phyloP scores from a whole-genome alignment of 495 filamentous ascomycete genomes.

The Penicillium parvum region DNA sequence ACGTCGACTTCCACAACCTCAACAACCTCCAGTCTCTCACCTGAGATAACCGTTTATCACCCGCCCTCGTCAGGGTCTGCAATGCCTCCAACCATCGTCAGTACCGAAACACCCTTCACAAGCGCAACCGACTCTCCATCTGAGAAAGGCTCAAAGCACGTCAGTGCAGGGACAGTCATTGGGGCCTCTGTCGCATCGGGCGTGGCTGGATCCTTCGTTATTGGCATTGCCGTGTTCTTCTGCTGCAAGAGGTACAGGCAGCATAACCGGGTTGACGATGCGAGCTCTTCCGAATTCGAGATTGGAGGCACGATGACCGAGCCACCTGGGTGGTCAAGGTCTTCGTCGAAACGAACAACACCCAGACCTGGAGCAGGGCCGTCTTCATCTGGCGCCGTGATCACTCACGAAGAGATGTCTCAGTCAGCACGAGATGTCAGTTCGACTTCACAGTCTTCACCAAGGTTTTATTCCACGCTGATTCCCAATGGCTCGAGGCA shows the following conservation, averaged over 20 bases:
- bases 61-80: conserved; percentile 1
- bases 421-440: conserved; percentile 8
- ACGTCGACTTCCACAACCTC: conserved; percentile 4
- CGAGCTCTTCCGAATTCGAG: conserved; percentile 34
- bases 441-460: conserved; percentile 16
- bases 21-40: background rate
- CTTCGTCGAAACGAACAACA: conserved; percentile 15
- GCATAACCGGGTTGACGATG: conserved; percentile 11
- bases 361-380: conserved; percentile 14
- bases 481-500: background rate
- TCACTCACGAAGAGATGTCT: conserved; percentile 7
- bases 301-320: conserved; percentile 43
- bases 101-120: conserved; percentile 4
- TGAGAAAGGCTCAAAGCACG: conserved; percentile 13
- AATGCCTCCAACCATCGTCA: background rate
- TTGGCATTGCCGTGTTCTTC: conserved; percentile 35
- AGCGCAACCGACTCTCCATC: conserved; percentile 15
- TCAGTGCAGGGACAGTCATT: conserved; percentile 35
- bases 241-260: conserved; percentile 31
- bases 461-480: conserved; percentile 5
- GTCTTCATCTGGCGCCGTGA: background rate
- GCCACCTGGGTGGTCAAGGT: conserved; percentile 31
- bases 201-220: conserved; percentile 35
- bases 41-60: background rate
- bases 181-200: conserved; percentile 42